These are phyloP conservation scores for Kwoniella europaea DNA, from an alignment of 768 basidiomycete species.

Conservation along the genomic window DNA sequence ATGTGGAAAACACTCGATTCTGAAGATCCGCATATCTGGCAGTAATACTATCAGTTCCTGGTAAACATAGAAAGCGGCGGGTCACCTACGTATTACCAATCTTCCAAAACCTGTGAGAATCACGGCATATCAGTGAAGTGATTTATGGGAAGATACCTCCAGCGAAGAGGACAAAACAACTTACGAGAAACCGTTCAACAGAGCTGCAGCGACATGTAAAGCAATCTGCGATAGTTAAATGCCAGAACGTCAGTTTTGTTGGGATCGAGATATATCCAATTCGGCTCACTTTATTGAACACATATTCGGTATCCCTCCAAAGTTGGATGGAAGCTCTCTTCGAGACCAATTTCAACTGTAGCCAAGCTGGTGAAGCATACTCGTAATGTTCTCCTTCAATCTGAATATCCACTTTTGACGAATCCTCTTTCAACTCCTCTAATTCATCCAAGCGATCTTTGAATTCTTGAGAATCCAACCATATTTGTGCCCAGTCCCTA, in stretches of 20 bases:
- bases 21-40: conserved; percentile 35
- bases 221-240: neutral
- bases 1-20: conserved; percentile 60
- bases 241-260: neutral
- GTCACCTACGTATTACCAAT: conserved; percentile 24
- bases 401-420: conserved; percentile 57
- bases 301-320: conserved; percentile 63
- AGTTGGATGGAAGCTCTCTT: conserved; percentile 60
- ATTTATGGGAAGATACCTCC: neutral
- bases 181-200: conserved; percentile 40
- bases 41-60: neutral
- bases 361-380: conserved; percentile 69
- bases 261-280: neutral
- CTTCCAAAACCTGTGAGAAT: conserved; percentile 42
- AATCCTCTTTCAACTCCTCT: conserved; percentile 61
- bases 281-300: conserved; percentile 54
- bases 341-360: conserved; percentile 59
- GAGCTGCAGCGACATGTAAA: conserved; percentile 31
- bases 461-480: conserved; percentile 71
- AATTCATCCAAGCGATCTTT: conserved; percentile 59
- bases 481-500: conserved; percentile 80
- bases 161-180: neutral
- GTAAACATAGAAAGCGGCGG: neutral
- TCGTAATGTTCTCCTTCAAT: conserved; percentile 39
- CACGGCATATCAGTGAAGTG: neutral